Percentiles rank a stretch among this genome's conserved stretches.
phyloP scores from a whole-genome alignment of 306 rosid species.

The Hippophae tibetana region DNA sequence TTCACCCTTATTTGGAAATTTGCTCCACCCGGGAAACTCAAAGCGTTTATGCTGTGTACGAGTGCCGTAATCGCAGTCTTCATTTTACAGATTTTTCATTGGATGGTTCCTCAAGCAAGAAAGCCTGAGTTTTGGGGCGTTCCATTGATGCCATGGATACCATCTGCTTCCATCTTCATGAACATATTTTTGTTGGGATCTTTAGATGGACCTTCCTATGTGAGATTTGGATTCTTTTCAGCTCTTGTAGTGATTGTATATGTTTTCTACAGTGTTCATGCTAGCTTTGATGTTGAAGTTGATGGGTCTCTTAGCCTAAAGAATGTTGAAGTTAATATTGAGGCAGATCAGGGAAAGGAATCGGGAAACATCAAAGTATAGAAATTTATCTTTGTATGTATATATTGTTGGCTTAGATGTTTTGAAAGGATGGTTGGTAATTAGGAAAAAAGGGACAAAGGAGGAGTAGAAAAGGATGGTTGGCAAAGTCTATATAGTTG shows the following conservation, averaged over 20 bases:
- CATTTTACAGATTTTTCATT: conserved; percentile 47
- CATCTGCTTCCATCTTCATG: conserved; percentile 64
- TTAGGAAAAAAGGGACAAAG: conserved; percentile 12
- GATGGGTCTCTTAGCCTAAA: conserved; percentile 41
- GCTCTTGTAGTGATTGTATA: conserved; percentile 50
- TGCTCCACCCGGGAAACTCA: conserved; percentile 43
- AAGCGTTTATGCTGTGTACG: conserved; percentile 39
- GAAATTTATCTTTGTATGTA: conserved; percentile 4
- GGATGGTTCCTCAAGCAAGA: conserved; percentile 64
- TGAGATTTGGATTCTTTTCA: conserved; percentile 67
- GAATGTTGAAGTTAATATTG: conserved; percentile 34
- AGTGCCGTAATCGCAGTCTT: conserved; percentile 39
- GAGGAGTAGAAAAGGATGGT: conserved; percentile 18
- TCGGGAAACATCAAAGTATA: conserved; percentile 33
- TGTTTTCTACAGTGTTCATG: conserved; percentile 79
- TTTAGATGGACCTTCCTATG: conserved; percentile 58
- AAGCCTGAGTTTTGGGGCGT: conserved; percentile 95
- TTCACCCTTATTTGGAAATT: conserved; percentile 70
- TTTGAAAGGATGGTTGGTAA: conserved; percentile 20
- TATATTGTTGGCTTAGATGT: conserved; percentile 4
- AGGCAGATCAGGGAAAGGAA: conserved; percentile 31
- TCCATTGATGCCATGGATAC: conserved; percentile 96
- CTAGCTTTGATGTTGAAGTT: conserved; percentile 73
- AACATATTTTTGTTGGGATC: conserved; percentile 71
- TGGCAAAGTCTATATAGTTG: conserved; percentile 48